A percentile compares a stretch with the other conserved stretches of the same genome.
phyloP scores from a whole-genome alignment of 202 grass and related monocot species.

The Sporobolus alterniflorus region DNA sequence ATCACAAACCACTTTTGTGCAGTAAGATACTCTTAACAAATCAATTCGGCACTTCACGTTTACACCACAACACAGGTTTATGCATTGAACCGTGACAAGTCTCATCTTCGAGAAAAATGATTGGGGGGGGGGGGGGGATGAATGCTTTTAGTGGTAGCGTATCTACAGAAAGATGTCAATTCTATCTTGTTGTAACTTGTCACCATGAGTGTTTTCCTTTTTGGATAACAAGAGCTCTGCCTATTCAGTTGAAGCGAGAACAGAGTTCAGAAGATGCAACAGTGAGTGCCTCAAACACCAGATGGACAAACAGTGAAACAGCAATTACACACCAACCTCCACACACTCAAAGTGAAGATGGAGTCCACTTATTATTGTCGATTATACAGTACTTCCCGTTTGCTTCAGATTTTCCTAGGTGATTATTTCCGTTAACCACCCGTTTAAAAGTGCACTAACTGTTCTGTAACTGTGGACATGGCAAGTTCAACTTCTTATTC shows the following conservation, averaged over 20 bases:
- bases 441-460: too few relatives aligned
- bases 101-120: slow-evolving; percentile 12
- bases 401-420: neutral
- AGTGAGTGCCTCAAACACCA: neutral
- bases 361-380: too few relatives aligned
- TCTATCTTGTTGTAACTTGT: slow-evolving; percentile 9
- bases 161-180: slow-evolving; percentile 9
- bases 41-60: neutral
- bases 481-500: neutral
- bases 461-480: neutral
- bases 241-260: neutral
- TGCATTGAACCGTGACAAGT: slow-evolving; percentile 14
- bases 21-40: neutral
- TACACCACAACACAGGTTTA: neutral
- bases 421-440: neutral
- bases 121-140: neutral
- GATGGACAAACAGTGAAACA: neutral
- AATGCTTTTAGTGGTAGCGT: slow-evolving; percentile 2
- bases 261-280: neutral
- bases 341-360: neutral
- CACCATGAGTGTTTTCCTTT: neutral
- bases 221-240: neutral
- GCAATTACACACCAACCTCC: neutral
- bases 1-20: slow-evolving; percentile 6
- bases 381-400: too few relatives aligned